These are phyloP conservation scores for Paecilomyces sp. DNA, from an alignment of 2,329 filamentous ascomycete species.

Conservation along the genomic window DNA sequence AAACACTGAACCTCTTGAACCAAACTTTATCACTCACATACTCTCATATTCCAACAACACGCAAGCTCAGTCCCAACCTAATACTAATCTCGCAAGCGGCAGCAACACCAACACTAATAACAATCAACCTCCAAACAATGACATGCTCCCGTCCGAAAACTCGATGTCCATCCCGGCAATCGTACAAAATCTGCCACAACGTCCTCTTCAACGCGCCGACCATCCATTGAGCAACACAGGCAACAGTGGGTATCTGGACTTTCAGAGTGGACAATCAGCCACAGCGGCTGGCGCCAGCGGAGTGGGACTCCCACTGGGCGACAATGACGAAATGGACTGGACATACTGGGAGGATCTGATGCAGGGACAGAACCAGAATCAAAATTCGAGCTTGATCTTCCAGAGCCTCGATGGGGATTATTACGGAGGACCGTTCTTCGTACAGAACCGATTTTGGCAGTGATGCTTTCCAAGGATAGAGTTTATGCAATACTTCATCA, in stretches of 20 bases:
- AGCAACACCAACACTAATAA: too few relatives aligned
- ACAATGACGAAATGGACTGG: conserved; percentile 1
- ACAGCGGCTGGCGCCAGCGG: not conserved
- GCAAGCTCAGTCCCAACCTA: not conserved
- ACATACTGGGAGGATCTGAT: conserved; percentile 3
- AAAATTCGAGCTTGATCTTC: not conserved
- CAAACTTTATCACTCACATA: conserved; percentile 1
- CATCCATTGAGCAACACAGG: not conserved
- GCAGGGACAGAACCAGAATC: not conserved
- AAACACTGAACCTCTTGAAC: not conserved
- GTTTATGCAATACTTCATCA: too few relatives aligned
- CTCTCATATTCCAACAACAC: not conserved
- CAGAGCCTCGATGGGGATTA: not conserved
- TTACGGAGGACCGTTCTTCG: not conserved
- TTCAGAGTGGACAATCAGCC: not conserved
- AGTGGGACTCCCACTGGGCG: not conserved
- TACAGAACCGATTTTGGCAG: not conserved
- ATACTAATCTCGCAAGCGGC: not conserved
- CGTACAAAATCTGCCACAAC: not conserved
- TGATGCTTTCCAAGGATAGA: not conserved
- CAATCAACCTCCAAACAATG: not conserved
- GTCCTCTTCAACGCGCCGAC: not conserved
- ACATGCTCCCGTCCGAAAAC: not conserved
- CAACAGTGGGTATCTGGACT: not conserved
- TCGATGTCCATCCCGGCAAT: not conserved